Evolutionary conservation across 2,329 filamentous ascomycete species (phyloP).

Genomic region (Cytospora mali): DNA sequence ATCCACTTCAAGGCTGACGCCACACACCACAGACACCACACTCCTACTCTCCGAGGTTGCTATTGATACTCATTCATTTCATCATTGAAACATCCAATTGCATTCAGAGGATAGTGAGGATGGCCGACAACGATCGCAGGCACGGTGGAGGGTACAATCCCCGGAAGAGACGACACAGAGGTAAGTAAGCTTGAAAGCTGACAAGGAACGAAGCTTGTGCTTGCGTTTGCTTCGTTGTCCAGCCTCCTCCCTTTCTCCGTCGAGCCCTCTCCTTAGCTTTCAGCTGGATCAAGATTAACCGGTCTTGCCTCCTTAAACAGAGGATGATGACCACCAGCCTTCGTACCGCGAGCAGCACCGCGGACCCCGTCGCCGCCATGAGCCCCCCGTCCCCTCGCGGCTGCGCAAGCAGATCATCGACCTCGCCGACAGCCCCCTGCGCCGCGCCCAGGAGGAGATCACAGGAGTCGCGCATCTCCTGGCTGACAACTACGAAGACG

Average conservation of each 20-base stretch:
- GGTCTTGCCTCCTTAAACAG: conserved; percentile 33
- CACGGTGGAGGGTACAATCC: conserved; percentile 59
- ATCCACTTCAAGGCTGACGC: conserved; percentile 20
- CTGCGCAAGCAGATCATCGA: conserved; percentile 78
- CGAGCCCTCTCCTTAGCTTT: neutral
- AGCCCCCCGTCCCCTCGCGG: conserved; percentile 68
- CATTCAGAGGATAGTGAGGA: conserved; percentile 33
- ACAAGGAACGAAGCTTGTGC: neutral
- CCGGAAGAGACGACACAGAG: conserved; percentile 80
- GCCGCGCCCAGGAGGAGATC: conserved; percentile 78
- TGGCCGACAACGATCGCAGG: conserved; percentile 63
- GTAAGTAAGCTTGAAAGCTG: conserved; percentile 45
- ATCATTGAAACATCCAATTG: conserved; percentile 1
- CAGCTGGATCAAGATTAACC: neutral
- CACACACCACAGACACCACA: no score
- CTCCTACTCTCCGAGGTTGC: neutral
- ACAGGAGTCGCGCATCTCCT: conserved; percentile 74
- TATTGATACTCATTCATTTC: neutral
- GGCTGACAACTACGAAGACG: conserved; percentile 83
- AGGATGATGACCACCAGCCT: conserved; percentile 64
- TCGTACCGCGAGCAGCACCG: conserved; percentile 67
- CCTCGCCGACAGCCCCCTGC: conserved; percentile 80
- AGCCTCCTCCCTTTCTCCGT: neutral
- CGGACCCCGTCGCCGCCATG: conserved; percentile 71
- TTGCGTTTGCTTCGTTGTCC: neutral